A percentile compares a stretch with the other conserved stretches of the same genome.
Evolutionary conservation across 2,329 filamentous ascomycete species (phyloP).

Genomic region (Ceratocystiopsis brevicomis): DNA sequence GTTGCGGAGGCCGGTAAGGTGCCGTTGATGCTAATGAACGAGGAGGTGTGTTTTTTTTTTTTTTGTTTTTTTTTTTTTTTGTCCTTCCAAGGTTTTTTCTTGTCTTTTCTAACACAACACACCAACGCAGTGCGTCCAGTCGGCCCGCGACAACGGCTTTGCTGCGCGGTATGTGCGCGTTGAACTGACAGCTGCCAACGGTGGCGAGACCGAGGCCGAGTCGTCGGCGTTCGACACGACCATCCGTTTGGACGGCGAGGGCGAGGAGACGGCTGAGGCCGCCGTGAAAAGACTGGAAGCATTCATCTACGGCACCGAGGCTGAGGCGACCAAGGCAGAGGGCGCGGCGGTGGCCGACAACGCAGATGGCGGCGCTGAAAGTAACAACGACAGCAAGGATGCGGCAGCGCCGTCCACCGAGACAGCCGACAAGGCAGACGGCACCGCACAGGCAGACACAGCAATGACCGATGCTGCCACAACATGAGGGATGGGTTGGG

Average conservation of each 20-base stretch:
- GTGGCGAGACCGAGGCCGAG: constrained; percentile 12
- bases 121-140: constrained; percentile 29
- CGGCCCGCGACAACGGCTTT: constrained; percentile 38
- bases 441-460: no score
- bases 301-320: constrained; percentile 24
- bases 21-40: constrained; percentile 33
- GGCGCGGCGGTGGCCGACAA: neutral
- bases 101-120: constrained; percentile 13
- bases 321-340: neutral
- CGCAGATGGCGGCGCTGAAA: no score
- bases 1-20: constrained; percentile 39
- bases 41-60: constrained; percentile 24
- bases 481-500: no score
- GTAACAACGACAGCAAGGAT: no score
- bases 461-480: no score
- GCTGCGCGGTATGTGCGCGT: constrained; percentile 36
- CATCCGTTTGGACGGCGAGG: constrained; percentile 24
- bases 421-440: no score
- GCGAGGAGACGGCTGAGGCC: constrained; percentile 31
- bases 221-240: constrained; percentile 23
- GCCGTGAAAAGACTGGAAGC: constrained; percentile 26
- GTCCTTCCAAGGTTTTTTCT: no score
- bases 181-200: constrained; percentile 17
- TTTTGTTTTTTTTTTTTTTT: neutral
- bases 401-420: no score